Percentiles rank a stretch among this genome's conserved stretches.
Conservation (phyloP, 176 grass and related monocot genomes). For the Calamus simplicifolius region DNA sequence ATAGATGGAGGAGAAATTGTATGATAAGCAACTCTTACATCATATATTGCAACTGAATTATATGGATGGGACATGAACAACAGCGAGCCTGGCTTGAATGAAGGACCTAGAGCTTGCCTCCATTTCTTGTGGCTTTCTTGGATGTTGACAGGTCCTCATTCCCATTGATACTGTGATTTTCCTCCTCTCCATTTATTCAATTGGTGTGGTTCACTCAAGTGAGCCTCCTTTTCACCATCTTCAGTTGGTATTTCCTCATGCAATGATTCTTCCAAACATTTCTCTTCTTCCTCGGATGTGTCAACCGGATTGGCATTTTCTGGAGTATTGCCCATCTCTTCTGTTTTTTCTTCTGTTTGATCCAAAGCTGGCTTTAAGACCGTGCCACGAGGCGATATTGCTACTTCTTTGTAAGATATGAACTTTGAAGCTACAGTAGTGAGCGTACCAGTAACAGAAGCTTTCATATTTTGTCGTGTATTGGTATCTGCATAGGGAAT, state of each 20-base stretch:
- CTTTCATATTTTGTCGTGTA: slow-evolving; percentile 22
- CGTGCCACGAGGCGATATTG: slow-evolving; percentile 65
- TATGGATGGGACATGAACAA: slow-evolving; percentile 61
- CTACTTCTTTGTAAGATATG: slow-evolving; percentile 95
- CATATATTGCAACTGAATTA: slow-evolving; percentile 57
- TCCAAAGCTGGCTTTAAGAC: slow-evolving; percentile 67
- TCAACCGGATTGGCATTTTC: slow-evolving; percentile 23
- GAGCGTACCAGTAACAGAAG: slow-evolving; percentile 28
- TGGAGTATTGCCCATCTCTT: slow-evolving; percentile 19
- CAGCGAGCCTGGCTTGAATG: slow-evolving; percentile 80
- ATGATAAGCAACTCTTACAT: slow-evolving; percentile 43
- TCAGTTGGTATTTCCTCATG: slow-evolving; percentile 34
- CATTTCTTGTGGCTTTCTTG: slow-evolving; percentile 42
- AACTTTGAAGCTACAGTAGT: slow-evolving; percentile 62
- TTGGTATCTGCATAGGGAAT: slow-evolving; percentile 5
- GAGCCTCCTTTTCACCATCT: slow-evolving; percentile 33
- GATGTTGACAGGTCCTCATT: slow-evolving; percentile 29
- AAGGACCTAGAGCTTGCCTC: slow-evolving; percentile 89
- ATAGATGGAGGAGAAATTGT: slow-evolving; percentile 40
- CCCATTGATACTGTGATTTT: slow-evolving; percentile 39
- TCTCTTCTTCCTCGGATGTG: slow-evolving; percentile 48
- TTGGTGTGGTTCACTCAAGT: slow-evolving; percentile 29
- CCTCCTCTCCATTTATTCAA: slow-evolving; percentile 18
- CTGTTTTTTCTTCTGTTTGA: slow-evolving; percentile 40
- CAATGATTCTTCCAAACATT: slow-evolving; percentile 26